Evolutionary conservation across 2,329 filamentous ascomycete species (phyloP).

Genomic region (Pseudopyrenochaeta lycopersici): DNA sequence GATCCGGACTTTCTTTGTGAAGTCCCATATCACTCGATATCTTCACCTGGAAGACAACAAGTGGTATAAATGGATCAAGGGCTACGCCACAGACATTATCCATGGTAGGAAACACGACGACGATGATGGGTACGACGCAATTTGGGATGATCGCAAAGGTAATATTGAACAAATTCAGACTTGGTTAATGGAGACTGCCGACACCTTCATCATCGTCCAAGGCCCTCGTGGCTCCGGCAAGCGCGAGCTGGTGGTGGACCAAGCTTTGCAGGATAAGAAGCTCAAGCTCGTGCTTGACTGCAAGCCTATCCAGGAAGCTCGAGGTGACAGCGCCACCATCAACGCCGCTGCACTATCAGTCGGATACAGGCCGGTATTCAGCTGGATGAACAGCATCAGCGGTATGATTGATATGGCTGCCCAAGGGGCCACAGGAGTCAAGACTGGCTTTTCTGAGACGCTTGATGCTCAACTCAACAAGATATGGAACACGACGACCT

Average conservation of each 20-base stretch:
- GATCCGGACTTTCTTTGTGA: conserved; percentile 92
- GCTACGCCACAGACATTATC: conserved; percentile 73
- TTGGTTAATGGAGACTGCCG: conserved; percentile 87
- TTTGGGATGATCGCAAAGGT: conserved; percentile 87
- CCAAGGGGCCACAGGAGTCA: conserved; percentile 91
- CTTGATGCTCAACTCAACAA: conserved; percentile 88
- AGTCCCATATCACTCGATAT: conserved; percentile 81
- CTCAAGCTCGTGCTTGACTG: conserved; percentile 90
- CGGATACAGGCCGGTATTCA: conserved; percentile 92
- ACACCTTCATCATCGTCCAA: conserved; percentile 93
- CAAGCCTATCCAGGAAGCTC: conserved; percentile 89
- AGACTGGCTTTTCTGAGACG: conserved; percentile 93
- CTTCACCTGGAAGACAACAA: conserved; percentile 77
- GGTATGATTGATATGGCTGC: conserved; percentile 92
- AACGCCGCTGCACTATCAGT: conserved; percentile 81
- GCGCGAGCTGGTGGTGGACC: conserved; percentile 84
- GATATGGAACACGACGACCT: conserved; percentile 84
- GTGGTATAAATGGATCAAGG: conserved; percentile 82
- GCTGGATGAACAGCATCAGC: conserved; percentile 94
- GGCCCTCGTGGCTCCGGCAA: conserved; percentile 93
- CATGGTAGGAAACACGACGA: conserved; percentile 65
- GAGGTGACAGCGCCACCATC: conserved; percentile 87
- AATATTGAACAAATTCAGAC: conserved; percentile 83
- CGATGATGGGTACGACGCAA: conserved; percentile 76
- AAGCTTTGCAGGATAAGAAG: conserved; percentile 77